These are phyloP conservation scores for Marchantia polymorpha DNA, from an alignment of 225 moss, liverwort and hornwort species.

Conservation along the genomic window DNA sequence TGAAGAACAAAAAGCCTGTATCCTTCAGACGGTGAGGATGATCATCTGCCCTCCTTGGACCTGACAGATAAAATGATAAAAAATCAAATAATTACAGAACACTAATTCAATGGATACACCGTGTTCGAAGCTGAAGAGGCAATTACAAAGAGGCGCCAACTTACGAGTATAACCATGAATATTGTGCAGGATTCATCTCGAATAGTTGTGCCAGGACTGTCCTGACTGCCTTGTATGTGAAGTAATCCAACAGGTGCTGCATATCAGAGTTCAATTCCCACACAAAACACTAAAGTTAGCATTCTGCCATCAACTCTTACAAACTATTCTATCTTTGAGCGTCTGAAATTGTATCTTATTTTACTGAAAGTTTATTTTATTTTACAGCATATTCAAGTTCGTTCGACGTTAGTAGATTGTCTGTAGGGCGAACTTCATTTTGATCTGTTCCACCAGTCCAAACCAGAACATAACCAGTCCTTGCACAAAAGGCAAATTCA, in stretches of 20 bases:
- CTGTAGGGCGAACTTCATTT: no score
- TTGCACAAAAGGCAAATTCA: no score
- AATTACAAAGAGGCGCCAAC: background rate
- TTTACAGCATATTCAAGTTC: no score
- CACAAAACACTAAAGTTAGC: background rate
- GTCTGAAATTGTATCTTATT: no score
- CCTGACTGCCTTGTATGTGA: constrained; percentile 90
- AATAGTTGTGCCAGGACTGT: constrained; percentile 91
- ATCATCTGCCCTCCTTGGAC: background rate
- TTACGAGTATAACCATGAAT: constrained; percentile 94
- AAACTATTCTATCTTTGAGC: no score
- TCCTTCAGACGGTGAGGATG: background rate
- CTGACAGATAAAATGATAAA: background rate
- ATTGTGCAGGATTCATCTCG: constrained; percentile 93
- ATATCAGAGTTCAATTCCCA: background rate
- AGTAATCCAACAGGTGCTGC: constrained; percentile 95
- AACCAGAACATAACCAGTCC: no score
- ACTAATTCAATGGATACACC: no score
- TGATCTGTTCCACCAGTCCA: no score
- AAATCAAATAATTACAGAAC: background rate
- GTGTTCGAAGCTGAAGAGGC: background rate
- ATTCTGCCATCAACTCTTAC: background rate
- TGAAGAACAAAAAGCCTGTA: no score
- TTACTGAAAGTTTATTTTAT: no score
- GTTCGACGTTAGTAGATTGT: no score